phyloP scores from a whole-genome alignment of 2,329 filamentous ascomycete genomes.

The Fusarium sp. region DNA sequence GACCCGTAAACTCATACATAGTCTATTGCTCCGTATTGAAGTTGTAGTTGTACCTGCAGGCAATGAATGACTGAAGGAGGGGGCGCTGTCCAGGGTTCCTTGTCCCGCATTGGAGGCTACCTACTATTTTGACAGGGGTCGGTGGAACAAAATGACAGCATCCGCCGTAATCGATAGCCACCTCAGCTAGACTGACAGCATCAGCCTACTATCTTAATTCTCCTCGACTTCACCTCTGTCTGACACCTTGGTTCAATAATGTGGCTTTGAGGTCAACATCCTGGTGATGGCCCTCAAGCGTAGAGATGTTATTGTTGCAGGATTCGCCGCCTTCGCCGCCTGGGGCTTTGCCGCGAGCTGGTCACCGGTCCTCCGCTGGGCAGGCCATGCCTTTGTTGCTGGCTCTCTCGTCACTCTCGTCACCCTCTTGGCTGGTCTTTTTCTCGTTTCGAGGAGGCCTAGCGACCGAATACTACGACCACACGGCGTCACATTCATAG shows the following conservation, averaged over 20 bases:
- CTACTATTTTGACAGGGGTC: conserved; percentile 30
- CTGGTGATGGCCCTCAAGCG: conserved; percentile 74
- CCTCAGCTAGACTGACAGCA: conserved; percentile 8
- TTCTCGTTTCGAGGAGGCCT: conserved; percentile 62
- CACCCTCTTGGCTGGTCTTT: conserved; percentile 64
- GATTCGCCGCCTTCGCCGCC: conserved; percentile 77
- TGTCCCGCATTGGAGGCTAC: conserved; percentile 16
- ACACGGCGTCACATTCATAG: conserved; percentile 67
- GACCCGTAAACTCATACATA: too few species aligned
- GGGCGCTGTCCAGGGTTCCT: conserved; percentile 30
- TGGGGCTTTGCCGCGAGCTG: conserved; percentile 89
- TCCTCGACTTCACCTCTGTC: conserved; percentile 27
- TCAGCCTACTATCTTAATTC: conserved; percentile 21
- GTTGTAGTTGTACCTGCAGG: conserved; percentile 25
- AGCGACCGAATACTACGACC: conserved; percentile 53
- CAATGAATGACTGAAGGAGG: conserved; percentile 1
- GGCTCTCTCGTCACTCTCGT: conserved; percentile 69
- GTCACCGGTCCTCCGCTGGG: conserved; percentile 83
- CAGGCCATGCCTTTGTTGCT: conserved; percentile 81
- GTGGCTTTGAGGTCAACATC: conserved; percentile 44
- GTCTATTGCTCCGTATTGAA: background rate
- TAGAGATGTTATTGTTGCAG: conserved; percentile 75
- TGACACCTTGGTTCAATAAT: conserved; percentile 44
- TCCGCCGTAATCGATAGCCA: conserved; percentile 41
- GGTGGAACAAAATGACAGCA: conserved; percentile 36